Evolutionary conservation across 2,329 filamentous ascomycete genomes (phyloP).

Genomic region (Karstenula rhodostoma): DNA sequence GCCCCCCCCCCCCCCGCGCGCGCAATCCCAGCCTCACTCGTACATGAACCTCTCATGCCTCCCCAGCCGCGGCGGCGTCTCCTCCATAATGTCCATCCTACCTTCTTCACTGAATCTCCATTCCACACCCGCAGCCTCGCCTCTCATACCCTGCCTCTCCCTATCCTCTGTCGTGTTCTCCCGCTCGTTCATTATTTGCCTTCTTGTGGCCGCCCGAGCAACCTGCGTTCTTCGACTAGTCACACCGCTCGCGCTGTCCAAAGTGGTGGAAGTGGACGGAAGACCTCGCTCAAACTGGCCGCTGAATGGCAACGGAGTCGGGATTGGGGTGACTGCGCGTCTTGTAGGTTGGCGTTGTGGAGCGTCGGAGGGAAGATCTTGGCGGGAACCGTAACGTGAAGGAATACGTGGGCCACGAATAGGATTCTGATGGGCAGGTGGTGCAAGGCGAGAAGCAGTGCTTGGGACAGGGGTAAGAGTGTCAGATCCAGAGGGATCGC

Average conservation of each 20-base stretch:
- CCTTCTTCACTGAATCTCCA: constrained; percentile 34
- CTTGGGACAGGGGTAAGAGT: constrained; percentile 8
- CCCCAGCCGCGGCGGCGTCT: constrained; percentile 48
- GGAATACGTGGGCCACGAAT: constrained; percentile 18
- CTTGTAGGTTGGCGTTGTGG: neutral
- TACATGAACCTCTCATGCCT: constrained; percentile 36
- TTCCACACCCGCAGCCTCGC: constrained; percentile 29
- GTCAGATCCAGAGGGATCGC: constrained; percentile 19
- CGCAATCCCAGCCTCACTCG: neutral
- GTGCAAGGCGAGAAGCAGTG: neutral
- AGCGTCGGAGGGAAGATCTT: neutral
- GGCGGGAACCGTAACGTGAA: constrained; percentile 16
- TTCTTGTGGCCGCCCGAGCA: constrained; percentile 2
- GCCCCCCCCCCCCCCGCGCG: no score
- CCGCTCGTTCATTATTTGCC: constrained; percentile 39
- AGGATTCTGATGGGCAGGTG: neutral
- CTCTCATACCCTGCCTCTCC: constrained; percentile 37
- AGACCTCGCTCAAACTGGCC: constrained; percentile 15
- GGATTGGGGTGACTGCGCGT: constrained; percentile 8
- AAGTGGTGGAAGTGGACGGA: constrained; percentile 18
- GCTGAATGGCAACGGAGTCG: constrained; percentile 8
- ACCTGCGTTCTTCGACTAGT: constrained; percentile 23
- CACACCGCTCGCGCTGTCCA: constrained; percentile 23
- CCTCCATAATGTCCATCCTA: constrained; percentile 41
- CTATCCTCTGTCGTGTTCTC: constrained; percentile 41